Percentiles rank a stretch among this genome's conserved stretches.
These are phyloP conservation scores for Castanea sativa DNA, from an alignment of 306 rosid genomes.

Conservation along the genomic window DNA sequence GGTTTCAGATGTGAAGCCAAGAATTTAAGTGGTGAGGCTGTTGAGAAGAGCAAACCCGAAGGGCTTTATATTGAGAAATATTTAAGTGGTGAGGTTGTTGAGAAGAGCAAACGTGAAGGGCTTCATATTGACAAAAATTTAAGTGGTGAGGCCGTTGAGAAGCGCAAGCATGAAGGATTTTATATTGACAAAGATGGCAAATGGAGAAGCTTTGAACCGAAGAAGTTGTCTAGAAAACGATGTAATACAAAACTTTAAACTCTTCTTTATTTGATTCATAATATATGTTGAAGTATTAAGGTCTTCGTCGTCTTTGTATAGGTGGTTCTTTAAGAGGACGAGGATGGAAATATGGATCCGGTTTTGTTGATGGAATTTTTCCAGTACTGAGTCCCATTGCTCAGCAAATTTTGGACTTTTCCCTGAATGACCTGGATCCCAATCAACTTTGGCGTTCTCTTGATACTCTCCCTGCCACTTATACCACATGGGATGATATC, in stretches of 20 bases:
- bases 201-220: constrained; percentile 72
- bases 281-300: constrained; percentile 7
- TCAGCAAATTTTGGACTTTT: constrained; percentile 55
- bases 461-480: constrained; percentile 68
- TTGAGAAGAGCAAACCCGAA: constrained; percentile 67
- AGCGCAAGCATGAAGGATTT: constrained; percentile 60
- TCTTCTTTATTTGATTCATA: constrained; percentile 5
- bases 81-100: constrained; percentile 39
- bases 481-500: constrained; percentile 79
- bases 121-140: constrained; percentile 38
- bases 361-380: constrained; percentile 90
- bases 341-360: constrained; percentile 96
- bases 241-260: constrained; percentile 36
- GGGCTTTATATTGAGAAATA: constrained; percentile 44
- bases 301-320: constrained; percentile 28
- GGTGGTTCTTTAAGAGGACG: constrained; percentile 95
- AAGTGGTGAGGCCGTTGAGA: constrained; percentile 44
- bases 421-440: constrained; percentile 50
- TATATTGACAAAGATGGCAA: constrained; percentile 69
- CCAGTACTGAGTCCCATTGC: constrained; percentile 80
- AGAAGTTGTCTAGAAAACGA: constrained; percentile 78
- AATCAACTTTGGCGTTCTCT: constrained; percentile 58
- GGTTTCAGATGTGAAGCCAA: constrained; percentile 39
- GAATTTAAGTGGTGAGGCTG: constrained; percentile 43
- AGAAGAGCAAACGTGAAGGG: constrained; percentile 68